Percentiles rank a stretch among this genome's conserved stretches.
These are phyloP conservation scores for Avena eriantha DNA, from an alignment of 176 grass and related monocot species.

Conservation along the genomic window DNA sequence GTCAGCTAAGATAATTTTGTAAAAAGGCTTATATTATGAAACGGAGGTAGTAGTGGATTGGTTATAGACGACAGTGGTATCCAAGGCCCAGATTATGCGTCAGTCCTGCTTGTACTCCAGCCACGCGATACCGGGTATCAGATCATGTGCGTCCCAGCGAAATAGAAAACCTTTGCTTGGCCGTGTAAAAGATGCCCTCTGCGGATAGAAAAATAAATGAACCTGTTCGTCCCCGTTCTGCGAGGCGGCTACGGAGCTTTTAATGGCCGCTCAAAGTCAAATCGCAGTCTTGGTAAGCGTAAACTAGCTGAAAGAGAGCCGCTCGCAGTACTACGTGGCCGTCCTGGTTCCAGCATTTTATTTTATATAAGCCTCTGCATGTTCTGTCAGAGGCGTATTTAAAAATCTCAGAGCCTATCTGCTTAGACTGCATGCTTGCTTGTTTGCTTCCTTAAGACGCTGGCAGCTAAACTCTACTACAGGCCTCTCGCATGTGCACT, in stretches of 20 bases:
- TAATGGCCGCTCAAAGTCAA: conserved; percentile 59
- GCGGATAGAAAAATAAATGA: conserved; percentile 18
- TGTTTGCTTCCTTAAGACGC: conserved; percentile 34
- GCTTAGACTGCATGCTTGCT: conserved; percentile 49
- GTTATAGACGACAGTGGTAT: neutral
- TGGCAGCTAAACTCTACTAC: neutral
- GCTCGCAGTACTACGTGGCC: conserved; percentile 40
- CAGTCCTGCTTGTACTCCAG: neutral
- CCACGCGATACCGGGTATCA: neutral
- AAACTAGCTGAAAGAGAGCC: conserved; percentile 56
- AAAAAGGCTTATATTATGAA: too few relatives aligned
- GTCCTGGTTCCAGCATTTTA: conserved; percentile 38
- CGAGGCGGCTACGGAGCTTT: conserved; percentile 51
- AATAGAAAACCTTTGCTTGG: conserved; percentile 17
- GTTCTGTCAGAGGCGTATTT: conserved; percentile 13
- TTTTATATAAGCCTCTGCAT: conserved; percentile 16
- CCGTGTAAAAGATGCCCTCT: conserved; percentile 39
- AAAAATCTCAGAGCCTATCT: conserved; percentile 45
- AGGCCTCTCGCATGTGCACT: neutral
- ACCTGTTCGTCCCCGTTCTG: conserved; percentile 51
- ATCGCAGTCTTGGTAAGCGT: conserved; percentile 49
- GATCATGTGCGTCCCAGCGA: conserved; percentile 43
- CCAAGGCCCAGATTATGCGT: neutral
- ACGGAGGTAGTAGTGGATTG: too few relatives aligned
- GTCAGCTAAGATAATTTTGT: too few relatives aligned